phyloP scores from a whole-genome alignment of 441 rosid species.

The Lagerstroemia fauriei region DNA sequence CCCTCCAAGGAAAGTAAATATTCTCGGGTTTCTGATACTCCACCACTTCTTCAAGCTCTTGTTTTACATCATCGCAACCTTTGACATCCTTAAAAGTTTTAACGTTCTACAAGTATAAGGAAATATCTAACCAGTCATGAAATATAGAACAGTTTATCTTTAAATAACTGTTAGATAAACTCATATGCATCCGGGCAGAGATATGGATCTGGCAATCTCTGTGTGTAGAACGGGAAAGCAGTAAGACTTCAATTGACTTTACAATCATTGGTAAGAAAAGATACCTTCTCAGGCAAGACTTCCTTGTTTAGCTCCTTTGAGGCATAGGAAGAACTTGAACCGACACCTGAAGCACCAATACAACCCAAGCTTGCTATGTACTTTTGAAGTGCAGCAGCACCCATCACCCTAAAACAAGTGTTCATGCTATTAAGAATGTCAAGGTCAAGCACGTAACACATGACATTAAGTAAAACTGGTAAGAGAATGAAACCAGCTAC shows the following conservation, averaged over 20 bases:
- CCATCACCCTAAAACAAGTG: slow-evolving; percentile 68
- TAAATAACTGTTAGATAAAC: background rate
- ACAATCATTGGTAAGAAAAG: background rate
- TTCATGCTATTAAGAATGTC: background rate
- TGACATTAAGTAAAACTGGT: background rate
- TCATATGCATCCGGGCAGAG: background rate
- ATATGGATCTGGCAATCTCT: background rate
- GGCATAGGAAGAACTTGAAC: slow-evolving; percentile 86
- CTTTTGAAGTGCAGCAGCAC: slow-evolving; percentile 88
- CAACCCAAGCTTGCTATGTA: slow-evolving; percentile 91
- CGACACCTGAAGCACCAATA: slow-evolving; percentile 93
- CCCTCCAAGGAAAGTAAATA: slow-evolving; percentile 95
- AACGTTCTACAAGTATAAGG: slow-evolving; percentile 63
- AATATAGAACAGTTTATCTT: background rate
- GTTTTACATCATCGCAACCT: slow-evolving; percentile 99
- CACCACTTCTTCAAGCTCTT: slow-evolving; percentile 96
- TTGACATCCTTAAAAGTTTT: slow-evolving; percentile 98
- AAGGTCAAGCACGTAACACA: background rate
- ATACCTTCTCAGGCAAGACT: slow-evolving; percentile 87
- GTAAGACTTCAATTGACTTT: background rate
- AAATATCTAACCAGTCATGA: background rate
- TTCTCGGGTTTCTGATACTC: slow-evolving; percentile 89
- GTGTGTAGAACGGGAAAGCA: background rate
- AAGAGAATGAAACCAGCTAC: slow-evolving; percentile 44
- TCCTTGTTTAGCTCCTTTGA: slow-evolving; percentile 92